A percentile compares a stretch with the other conserved stretches of the same genome.
phyloP scores from a whole-genome alignment of 352 stramenopile species.

The Phytophthora macrochlamydospora region DNA sequence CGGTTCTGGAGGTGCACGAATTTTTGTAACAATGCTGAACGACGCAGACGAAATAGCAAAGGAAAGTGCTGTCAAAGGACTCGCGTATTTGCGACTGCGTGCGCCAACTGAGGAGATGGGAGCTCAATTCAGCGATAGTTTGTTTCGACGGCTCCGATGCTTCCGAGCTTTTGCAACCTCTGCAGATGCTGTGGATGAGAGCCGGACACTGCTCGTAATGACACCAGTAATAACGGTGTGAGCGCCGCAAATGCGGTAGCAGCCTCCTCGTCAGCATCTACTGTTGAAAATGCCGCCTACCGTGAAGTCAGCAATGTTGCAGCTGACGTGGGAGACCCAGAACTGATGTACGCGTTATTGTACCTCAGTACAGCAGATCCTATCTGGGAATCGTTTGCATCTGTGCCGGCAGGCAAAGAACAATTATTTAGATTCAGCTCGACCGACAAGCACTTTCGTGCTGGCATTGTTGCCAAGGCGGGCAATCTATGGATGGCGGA shows the following conservation, averaged over 20 bases:
- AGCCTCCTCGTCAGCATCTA: constrained; percentile 20
- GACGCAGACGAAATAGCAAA: constrained; percentile 66
- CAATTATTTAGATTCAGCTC: constrained; percentile 53
- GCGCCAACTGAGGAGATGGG: constrained; percentile 60
- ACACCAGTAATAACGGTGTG: constrained; percentile 8
- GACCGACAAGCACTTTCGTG: constrained; percentile 51
- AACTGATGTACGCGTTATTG: constrained; percentile 83
- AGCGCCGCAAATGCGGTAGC: constrained; percentile 12
- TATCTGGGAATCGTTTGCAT: constrained; percentile 56
- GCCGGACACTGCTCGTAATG: constrained; percentile 22
- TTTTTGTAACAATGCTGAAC: constrained; percentile 86
- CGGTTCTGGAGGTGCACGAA: constrained; percentile 62
- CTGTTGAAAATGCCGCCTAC: constrained; percentile 80
- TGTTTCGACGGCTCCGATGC: constrained; percentile 79
- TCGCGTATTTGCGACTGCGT: constrained; percentile 70
- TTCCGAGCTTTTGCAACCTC: constrained; percentile 70
- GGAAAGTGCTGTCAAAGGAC: constrained; percentile 78
- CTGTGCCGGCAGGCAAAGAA: constrained; percentile 1
- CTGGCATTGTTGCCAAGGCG: constrained; percentile 56
- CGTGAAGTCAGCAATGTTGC: constrained; percentile 86
- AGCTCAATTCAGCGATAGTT: constrained; percentile 71
- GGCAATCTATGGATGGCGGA: constrained; percentile 65
- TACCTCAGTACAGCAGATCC: constrained; percentile 81
- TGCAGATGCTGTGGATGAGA: constrained; percentile 23
- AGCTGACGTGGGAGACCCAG: constrained; percentile 76